Evolutionary conservation across 208 protist species (phyloP), one percentile per base, ranked within the genome.

Genomic region (Kentomonas sorsogonicus): DNA sequence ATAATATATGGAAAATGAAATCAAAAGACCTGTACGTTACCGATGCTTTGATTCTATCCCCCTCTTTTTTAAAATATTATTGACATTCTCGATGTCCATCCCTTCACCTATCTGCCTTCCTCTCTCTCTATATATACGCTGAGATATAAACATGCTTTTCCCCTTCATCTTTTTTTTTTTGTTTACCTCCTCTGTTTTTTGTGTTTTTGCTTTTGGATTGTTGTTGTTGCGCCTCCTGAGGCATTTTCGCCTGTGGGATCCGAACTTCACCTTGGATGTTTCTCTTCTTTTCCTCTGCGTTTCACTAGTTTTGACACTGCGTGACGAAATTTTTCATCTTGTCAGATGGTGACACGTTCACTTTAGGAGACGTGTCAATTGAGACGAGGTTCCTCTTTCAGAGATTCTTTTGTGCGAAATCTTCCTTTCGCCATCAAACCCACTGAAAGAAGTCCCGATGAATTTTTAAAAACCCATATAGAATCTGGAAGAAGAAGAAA

Each of bases 401-500:
- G n/a, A n/a, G n/a, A n/a, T n/a, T n/a, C n/a, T n/a, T n/a, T n/a
- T n/a, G n/a, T n/a, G n/a, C n/a, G n/a, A n/a, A n/a, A n/a, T n/a
- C n/a, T n/a, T n/a, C n/a, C n/a, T n/a, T n/a, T n/a, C n/a, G n/a
- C n/a, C n/a, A n/a, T n/a, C n/a, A n/a, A n/a, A n/a, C n/a, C n/a
- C n/a, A n/a, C n/a, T n/a, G n/a, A 48, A 48, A 48, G 29, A 30
- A 54, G 11, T 38, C 44, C 44, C 10, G 11, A 23, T 31, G 29
- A 54, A 39, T 9, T 54, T 38, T 54, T 51, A 51, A 45, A 40
- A 23, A 58, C 47, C 39, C 39, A 65, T 51, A 69, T 51, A 69
- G 44, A 66, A 60, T 23, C 53, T 61, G 0, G 27, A 41, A 63
- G 27, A 68, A 41, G 7, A 55, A 63, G 53, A 52, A 68, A 64